Percentiles rank a stretch among this genome's conserved stretches.
Evolutionary conservation across 495 filamentous ascomycete genomes (phyloP).

Genomic region (Schizothecium vesticola): DNA sequence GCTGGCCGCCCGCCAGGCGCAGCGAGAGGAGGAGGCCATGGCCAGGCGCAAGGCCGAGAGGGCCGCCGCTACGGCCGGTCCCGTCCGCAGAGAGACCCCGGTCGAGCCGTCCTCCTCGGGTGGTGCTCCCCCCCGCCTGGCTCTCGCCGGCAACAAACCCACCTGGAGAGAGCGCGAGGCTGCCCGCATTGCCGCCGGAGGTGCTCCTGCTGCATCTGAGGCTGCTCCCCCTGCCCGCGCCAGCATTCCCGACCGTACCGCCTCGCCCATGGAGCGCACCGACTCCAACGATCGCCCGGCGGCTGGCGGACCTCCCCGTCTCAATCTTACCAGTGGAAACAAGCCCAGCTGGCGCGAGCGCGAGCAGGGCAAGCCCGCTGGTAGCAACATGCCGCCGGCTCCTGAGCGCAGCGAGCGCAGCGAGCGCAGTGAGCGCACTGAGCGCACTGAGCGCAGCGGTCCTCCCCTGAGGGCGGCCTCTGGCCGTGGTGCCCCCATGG

Average conservation of each 20-base stretch:
- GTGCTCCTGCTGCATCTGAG: conserved; percentile 17
- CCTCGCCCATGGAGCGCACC: conserved; percentile 37
- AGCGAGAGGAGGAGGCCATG: conserved; percentile 52
- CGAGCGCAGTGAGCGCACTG: not conserved
- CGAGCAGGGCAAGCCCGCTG: conserved; percentile 54
- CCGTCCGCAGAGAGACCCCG: conserved; percentile 32
- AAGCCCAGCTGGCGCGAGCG: conserved; percentile 82
- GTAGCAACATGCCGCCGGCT: conserved; percentile 11
- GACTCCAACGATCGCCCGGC: conserved; percentile 51
- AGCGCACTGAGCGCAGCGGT: conserved; percentile 6
- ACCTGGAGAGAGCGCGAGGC: conserved; percentile 45
- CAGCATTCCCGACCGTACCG: conserved; percentile 13
- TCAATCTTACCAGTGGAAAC: conserved; percentile 54
- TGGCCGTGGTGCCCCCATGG: conserved; percentile 27
- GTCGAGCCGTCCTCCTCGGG: conserved; percentile 33
- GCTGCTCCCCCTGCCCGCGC: conserved; percentile 22
- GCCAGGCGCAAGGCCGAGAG: conserved; percentile 46
- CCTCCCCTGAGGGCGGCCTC: conserved; percentile 23
- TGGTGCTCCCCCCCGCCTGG: conserved; percentile 24
- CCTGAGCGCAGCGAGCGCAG: conserved; percentile 7
- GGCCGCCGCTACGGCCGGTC: conserved; percentile 23
- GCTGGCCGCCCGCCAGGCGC: conserved; percentile 44
- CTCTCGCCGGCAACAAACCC: conserved; percentile 29
- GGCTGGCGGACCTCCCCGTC: conserved; percentile 53
- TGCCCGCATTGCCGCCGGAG: conserved; percentile 6